Evolutionary conservation across 306 rosid genomes (phyloP).

Genomic region (Sindora glabra): DNA sequence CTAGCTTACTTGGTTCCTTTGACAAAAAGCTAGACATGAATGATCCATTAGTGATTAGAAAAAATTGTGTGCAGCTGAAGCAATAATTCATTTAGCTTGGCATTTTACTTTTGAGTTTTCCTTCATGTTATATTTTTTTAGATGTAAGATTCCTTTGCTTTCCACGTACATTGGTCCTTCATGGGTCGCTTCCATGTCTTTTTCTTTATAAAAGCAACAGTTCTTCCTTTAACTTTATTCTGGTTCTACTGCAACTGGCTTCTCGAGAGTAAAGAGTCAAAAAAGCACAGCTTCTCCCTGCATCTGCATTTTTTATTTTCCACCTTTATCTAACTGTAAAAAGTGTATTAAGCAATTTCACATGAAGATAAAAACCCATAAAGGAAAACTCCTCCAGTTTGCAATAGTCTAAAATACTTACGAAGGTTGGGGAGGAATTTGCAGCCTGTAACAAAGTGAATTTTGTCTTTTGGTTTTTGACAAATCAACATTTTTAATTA

Average conservation of each 20-base stretch:
- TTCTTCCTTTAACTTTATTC: not conserved
- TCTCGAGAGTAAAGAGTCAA: slow-evolving; percentile 6
- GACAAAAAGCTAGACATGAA: slow-evolving; percentile 6
- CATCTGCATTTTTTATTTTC: not conserved
- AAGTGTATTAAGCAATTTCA: not conserved
- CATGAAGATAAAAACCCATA: slow-evolving; percentile 3
- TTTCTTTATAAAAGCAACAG: slow-evolving; percentile 30
- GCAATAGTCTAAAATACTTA: no score
- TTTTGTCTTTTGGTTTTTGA: no score
- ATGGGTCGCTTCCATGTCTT: slow-evolving; percentile 18
- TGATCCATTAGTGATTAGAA: not conserved
- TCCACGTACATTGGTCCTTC: slow-evolving; percentile 20
- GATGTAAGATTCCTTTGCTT: slow-evolving; percentile 42
- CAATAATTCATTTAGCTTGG: slow-evolving; percentile 24
- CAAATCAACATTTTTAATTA: no score
- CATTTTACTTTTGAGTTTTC: slow-evolving; percentile 15
- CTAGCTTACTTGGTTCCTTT: no score
- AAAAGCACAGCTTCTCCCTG: not conserved
- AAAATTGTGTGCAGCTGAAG: slow-evolving; percentile 8
- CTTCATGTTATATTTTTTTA: slow-evolving; percentile 19
- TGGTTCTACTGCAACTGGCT: slow-evolving; percentile 23
- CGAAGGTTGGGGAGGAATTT: no score
- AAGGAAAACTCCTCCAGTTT: slow-evolving; percentile 19
- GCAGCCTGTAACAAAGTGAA: no score
- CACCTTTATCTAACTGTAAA: not conserved